A percentile compares a stretch with the other conserved stretches of the same genome.
Evolutionary conservation across 768 basidiomycete species (phyloP).

Genomic region (Pleurotus eryngii): DNA sequence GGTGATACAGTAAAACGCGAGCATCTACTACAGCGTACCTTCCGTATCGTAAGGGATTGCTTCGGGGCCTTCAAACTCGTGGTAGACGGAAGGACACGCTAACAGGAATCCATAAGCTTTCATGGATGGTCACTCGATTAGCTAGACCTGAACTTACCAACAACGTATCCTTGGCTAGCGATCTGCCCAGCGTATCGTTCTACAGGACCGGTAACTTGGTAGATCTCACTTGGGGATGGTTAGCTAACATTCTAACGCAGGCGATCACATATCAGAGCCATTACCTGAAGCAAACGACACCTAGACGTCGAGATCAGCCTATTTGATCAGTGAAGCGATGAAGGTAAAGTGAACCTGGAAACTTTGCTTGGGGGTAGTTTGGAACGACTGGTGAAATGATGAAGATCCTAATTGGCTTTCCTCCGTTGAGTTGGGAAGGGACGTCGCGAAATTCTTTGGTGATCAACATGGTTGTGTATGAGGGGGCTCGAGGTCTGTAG

Average conservation of each 20-base stretch:
- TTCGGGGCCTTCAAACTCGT: conserved; percentile 90
- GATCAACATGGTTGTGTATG: conserved; percentile 64
- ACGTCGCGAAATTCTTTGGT: conserved; percentile 76
- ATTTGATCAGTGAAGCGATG: neutral
- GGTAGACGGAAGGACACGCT: conserved; percentile 86
- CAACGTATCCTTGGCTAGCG: conserved; percentile 81
- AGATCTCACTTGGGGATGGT: conserved; percentile 69
- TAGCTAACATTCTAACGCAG: no score
- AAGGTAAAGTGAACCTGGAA: conserved; percentile 57
- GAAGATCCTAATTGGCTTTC: conserved; percentile 74
- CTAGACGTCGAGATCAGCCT: conserved; percentile 30
- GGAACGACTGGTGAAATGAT: conserved; percentile 77
- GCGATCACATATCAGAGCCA: neutral
- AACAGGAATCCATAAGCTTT: neutral
- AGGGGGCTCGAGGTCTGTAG: neutral
- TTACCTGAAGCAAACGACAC: conserved; percentile 81
- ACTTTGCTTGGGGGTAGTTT: conserved; percentile 86
- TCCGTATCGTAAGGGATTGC: conserved; percentile 86
- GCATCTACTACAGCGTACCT: conserved; percentile 37
- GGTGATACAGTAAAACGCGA: neutral
- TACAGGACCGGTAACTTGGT: conserved; percentile 96
- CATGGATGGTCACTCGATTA: no score
- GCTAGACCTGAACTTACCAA: conserved; percentile 45
- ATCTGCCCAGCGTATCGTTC: conserved; percentile 88
- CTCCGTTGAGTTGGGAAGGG: conserved; percentile 61